Evolutionary conservation across 768 basidiomycete genomes (phyloP).

Genomic region (Russula sp.): DNA sequence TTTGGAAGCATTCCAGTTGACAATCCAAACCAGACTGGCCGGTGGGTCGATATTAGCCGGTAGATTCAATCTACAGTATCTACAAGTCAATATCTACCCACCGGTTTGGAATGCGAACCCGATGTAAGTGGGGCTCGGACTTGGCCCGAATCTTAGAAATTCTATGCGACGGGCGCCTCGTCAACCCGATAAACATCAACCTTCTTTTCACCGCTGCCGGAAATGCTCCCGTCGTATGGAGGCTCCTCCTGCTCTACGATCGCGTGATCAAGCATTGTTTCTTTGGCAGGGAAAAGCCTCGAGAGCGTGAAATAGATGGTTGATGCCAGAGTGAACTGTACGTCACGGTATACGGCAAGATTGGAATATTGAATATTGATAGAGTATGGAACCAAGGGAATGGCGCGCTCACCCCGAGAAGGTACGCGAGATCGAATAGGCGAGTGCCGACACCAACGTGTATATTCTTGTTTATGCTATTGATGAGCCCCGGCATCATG

Average conservation of each 20-base stretch:
- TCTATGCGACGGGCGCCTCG: neutral
- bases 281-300: constrained; percentile 22
- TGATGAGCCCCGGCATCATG: constrained; percentile 72
- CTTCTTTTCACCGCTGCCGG: constrained; percentile 6
- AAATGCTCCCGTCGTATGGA: constrained; percentile 3
- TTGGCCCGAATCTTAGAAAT: no score
- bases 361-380: neutral
- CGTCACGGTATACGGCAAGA: neutral
- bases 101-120: no score
- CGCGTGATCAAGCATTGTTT: constrained; percentile 28
- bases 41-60: neutral
- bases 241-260: constrained; percentile 11
- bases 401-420: constrained; percentile 55
- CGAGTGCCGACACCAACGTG: constrained; percentile 54
- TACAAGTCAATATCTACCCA: no score
- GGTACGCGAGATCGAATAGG: constrained; percentile 71
- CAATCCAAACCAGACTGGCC: neutral
- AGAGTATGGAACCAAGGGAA: neutral
- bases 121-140: no score
- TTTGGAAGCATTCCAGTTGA: neutral
- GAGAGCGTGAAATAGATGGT: constrained; percentile 24
- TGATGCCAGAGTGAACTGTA: constrained; percentile 28
- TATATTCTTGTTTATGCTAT: constrained; percentile 66
- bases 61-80: constrained; percentile 3
- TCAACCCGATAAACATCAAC: neutral